Evolutionary conservation across 2,329 filamentous ascomycete genomes (phyloP), one percentile per base, ranked within the genome.

Genomic region (Colletotrichum karsti): DNA sequence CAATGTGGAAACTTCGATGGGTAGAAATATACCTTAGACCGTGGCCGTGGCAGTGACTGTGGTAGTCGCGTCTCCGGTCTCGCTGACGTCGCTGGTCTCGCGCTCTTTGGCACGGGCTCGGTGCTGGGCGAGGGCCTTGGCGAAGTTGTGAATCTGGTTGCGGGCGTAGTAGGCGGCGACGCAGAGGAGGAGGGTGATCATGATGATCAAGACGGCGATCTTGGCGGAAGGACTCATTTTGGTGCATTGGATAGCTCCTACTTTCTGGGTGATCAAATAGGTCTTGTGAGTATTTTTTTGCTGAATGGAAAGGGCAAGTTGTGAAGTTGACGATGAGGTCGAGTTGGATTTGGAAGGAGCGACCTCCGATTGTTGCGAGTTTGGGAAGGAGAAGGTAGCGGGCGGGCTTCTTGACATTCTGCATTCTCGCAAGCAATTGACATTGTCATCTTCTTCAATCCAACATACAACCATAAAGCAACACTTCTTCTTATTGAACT

Each of bases 141-240:
- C 74, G 65, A 80, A 81, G 24, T 59, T 67, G 44, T 74, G 70
- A 53, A 82, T 67, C 41, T 73, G 66, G 41, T 63, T 69, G 30
- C 76, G 76, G 66, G 75, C 70, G 44, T 75, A 75, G 72, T 74
- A 81, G 50, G 65, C 70, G 28, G 82, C 30, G 18, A 74, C 26
- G 18, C 67, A 74, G 44, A 79, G 63, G 30, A 79, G 58, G 7
- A 71, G 44, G 54, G 79, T 70, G 28, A 82, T 66, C 10, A 72
- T 67, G 10, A 81, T 61, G 26, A 81, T 44, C 5, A 80, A 58
- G 50, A 80, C 67, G 24, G 77, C 79, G 7, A 82, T 75, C 6
- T 65, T 68, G 24, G 69, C 71, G 5, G 77, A 72, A 9, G 78
- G 76, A 13, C 58, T 60, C 76, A 79, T 80, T 13, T 54, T 50